phyloP scores from a whole-genome alignment of 805 yeast species.

The Hanseniaspora taiwanica region DNA sequence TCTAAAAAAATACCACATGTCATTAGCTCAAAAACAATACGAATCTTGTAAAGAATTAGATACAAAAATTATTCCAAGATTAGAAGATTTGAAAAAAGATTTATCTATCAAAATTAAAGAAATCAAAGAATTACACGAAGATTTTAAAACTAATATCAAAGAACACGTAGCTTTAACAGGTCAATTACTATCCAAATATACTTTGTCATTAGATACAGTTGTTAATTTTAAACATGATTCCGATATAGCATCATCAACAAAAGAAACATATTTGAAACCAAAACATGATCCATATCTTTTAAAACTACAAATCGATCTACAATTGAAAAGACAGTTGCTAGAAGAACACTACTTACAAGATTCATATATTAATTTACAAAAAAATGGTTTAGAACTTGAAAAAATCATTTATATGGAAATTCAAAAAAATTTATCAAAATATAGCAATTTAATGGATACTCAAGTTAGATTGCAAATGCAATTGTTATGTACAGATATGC shows the following conservation, averaged over 20 bases:
- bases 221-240: no score
- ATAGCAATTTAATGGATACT: conserved; percentile 36
- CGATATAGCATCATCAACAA: background rate
- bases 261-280: conserved; percentile 25
- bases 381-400: conserved; percentile 51
- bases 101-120: conserved; percentile 66
- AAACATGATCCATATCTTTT: conserved; percentile 51
- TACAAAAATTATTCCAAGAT: conserved; percentile 40
- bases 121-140: conserved; percentile 52
- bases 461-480: conserved; percentile 44
- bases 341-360: conserved; percentile 57
- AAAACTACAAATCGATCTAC: conserved; percentile 49
- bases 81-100: conserved; percentile 53
- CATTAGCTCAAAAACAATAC: conserved; percentile 41
- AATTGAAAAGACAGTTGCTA: conserved; percentile 46
- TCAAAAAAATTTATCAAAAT: conserved; percentile 41
- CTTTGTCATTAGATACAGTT: conserved; percentile 30
- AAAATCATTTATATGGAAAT: conserved; percentile 49
- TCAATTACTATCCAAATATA: conserved; percentile 34
- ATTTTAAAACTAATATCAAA: conserved; percentile 47
- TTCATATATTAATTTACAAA: conserved; percentile 50
- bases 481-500: conserved; percentile 32
- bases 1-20: conserved; percentile 49
- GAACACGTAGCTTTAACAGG: conserved; percentile 55
- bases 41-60: conserved; percentile 41